Base-by-base conservation (phyloP, 352 stramenopile genomes). In the Globisporangium barbulae region DNA sequence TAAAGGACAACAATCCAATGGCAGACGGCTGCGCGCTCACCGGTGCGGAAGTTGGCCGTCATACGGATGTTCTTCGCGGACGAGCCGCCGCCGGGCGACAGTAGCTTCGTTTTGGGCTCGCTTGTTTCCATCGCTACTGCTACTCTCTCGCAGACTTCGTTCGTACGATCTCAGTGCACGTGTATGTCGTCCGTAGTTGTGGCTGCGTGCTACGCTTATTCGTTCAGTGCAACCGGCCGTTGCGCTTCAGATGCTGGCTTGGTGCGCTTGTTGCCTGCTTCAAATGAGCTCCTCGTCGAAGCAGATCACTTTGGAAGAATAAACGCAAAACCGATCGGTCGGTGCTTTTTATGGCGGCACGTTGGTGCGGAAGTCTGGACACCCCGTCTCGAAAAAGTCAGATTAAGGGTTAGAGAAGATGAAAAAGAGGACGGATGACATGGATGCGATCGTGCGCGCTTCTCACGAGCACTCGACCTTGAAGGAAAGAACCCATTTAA, bases 31-130 rank as follows among this genome's bases (percentile, higher is more conserved):
- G 42, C 5, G 8, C 2, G 42, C 42, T 61, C 71, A 84, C 76
- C 76, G 22, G 78, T 89, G 62, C 81, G 81, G 61, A 88, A 92
- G 69, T 92, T 90, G 65, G 78, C 72, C 2, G 76, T 83, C 68
- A 83, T 79, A 33, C 61, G 61, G n/a, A 67, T 31, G 53, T 50
- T 56, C 53, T 67, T 67, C 21, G 61, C 15, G 44, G 59, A 65
- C 15, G 59, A 65, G 22, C 39, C 60, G 9, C 53, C 28, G 30
- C 37, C 28, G 22, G 61, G 55, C 53, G 61, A 67, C 42, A 61
- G 53, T 45, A 61, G 31, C 61, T 67, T 67, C 8, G 42, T 55
- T 21, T 66, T 66, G 10, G 21, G 50, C 10, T 59, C 59, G 22
- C 35, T 49, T 12, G 52, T 31, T 45, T 67, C 52, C 52, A 61